phyloP scores from a whole-genome alignment of 1,284 basidiomycete species.

The Apiotrichum gamsii region DNA sequence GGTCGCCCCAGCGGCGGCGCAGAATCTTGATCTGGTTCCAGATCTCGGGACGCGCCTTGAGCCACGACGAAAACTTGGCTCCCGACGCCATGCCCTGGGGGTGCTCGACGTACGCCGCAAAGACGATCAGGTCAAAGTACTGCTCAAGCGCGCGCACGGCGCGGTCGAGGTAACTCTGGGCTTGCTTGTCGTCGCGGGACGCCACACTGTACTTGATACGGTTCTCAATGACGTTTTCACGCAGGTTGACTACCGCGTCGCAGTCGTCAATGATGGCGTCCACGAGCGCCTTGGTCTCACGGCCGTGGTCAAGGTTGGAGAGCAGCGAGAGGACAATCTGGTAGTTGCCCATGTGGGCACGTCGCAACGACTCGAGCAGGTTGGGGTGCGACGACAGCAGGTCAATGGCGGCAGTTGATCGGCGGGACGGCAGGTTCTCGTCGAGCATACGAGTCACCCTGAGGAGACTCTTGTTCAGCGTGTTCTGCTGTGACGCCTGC shows the following conservation, averaged over 20 bases:
- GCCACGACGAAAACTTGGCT: constrained; percentile 77
- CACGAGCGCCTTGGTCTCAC: constrained; percentile 73
- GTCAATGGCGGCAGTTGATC: constrained; percentile 64
- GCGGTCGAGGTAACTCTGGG: constrained; percentile 44
- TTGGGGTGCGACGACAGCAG: constrained; percentile 71
- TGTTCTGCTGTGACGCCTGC: constrained; percentile 75
- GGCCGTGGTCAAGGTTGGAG: constrained; percentile 78
- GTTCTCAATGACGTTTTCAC: constrained; percentile 78
- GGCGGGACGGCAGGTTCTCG: constrained; percentile 44
- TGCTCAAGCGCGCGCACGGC: constrained; percentile 53
- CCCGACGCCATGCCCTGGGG: constrained; percentile 58
- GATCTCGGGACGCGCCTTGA: constrained; percentile 83
- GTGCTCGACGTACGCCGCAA: constrained; percentile 81
- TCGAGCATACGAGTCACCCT: constrained; percentile 79
- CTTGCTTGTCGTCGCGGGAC: constrained; percentile 60
- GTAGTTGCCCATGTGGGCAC: constrained; percentile 83
- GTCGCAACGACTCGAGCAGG: constrained; percentile 75
- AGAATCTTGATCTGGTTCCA: constrained; percentile 87
- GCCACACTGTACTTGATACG: constrained; percentile 78
- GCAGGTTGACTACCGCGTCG: constrained; percentile 80
- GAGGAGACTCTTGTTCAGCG: constrained; percentile 71
- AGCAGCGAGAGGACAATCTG: constrained; percentile 80
- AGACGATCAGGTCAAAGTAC: constrained; percentile 89
- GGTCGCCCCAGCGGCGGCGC: constrained; percentile 65
- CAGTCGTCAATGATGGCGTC: constrained; percentile 84